Base-by-base conservation (phyloP, 176 grass and related monocot genomes). In the Raddia guianensis region DNA sequence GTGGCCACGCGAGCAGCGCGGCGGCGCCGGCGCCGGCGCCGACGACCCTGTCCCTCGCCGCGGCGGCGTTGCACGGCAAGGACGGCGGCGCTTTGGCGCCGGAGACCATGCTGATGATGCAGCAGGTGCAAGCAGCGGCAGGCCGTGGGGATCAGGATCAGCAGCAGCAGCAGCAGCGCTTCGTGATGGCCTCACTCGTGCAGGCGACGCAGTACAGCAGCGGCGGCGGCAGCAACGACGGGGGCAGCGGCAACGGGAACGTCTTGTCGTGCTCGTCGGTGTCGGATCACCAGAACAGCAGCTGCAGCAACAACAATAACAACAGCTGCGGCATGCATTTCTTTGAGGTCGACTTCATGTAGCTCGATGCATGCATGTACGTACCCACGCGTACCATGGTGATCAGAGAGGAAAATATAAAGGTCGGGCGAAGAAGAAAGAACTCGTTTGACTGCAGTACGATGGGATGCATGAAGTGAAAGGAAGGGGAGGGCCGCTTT, bases 331-430 rank as follows among this genome's bases (percentile, higher is more conserved):
- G 34, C 80, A 53, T 73, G 80, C 68, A 73, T 59, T 89, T 89
- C 77, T 89, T 89, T 40, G 82, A 89, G 72, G 87, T 89, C 21
- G 87, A 89, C 49, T 89, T 89, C 77, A 81, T 89, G 71, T 89
- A 80, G 76, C 10, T 9, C 34, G 67, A 66, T 49, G 53, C 44
- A 43, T 62, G 63, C 54, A 63, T 53, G 47, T 20, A 76, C 35
- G 70, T 54, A n/a, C n/a, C 16, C 20, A 9, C 12, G 7, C 8
- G 15, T 5, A 18, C 9, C 10, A 20, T 19, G 55, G 55, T 20
- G 55, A 9, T 6, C 18, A 58, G 8, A 20, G 55, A 57, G 7
- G 0, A 9, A 56, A 19, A 20, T 58, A 9, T 58, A 3, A 48
- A 68, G 34, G 50, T 9, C 68, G 65, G 27, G 20, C 12, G 8